Base-by-base conservation (phyloP, 2,329 filamentous ascomycete species). In the Dothideomycetes sp. region DNA sequence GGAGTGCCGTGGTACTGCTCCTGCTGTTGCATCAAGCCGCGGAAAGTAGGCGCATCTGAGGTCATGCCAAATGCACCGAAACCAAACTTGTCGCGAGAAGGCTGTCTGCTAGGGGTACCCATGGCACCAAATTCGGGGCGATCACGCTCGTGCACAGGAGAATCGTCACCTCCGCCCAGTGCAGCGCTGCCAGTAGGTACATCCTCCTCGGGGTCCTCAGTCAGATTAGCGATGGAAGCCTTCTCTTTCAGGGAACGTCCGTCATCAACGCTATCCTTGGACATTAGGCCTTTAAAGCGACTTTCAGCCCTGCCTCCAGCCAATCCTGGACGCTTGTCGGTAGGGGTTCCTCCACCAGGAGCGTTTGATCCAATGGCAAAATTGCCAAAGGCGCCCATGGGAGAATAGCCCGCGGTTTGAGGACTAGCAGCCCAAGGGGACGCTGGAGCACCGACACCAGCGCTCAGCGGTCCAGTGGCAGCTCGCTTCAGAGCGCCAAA, bases 301-400 rank as follows among this genome's bases (percentile, higher is more conserved):
- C 87, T 94, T 55, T 86, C 84, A 3, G 83, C 78, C 42, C 81
- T 72, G 19, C 75, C 62, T 53, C 74, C 79, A 19, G 77, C 80
- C 52, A 81, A 75, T 8, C 71, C 70, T 19, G 74, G 56, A 50
- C 84, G 78, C 64, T 91, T 94, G 40, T 94, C 85, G 3, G 71
- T 66, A 5, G 69, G 62, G 19, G 76, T 68, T 19, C 44, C 42
- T 17, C 36, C 37, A 5, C 72, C 62, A 14, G 73, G 67, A 24
- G 72, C 69, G 19, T 68, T 64, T 3, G 57, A 61, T 10, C 63
- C 65, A 38, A 93, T 60, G n/a, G 83, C 80, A 59, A 96, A 96
- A 52, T 79, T 91, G 9, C 89, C 89, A 61, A 98, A 98, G 16
- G 80, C 80, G 24, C 89, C 87, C 69, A 88, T 83, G 2, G 79